Conservation (phyloP, 768 basidiomycete genomes). For the Paxillus rubicundulus region DNA sequence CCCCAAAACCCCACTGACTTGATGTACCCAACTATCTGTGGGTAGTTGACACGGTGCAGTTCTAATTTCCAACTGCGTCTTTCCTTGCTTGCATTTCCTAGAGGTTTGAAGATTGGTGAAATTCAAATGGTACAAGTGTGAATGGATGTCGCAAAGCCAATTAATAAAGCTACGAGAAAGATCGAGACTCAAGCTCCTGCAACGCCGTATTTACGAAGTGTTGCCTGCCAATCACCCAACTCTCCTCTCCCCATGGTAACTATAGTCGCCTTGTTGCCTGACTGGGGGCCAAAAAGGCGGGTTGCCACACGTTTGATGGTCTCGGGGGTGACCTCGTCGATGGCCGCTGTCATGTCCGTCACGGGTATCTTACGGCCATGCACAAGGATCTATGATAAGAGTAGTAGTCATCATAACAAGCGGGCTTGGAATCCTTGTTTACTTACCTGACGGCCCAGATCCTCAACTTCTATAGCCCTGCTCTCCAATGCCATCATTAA, state of each 20-base stretch:
- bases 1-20: constrained; percentile 54
- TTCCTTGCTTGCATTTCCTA: too few species aligned
- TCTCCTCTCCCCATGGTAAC: constrained; percentile 84
- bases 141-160: neutral
- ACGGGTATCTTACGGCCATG: constrained; percentile 83
- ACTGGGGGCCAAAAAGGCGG: constrained; percentile 67
- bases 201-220: constrained; percentile 70
- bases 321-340: constrained; percentile 70
- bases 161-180: neutral
- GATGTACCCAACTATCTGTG: constrained; percentile 63
- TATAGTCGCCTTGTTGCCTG: constrained; percentile 67
- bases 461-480: constrained; percentile 79
- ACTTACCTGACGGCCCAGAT: constrained; percentile 83
- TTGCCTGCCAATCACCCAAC: constrained; percentile 60
- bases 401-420: neutral
- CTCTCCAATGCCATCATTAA: constrained; percentile 96
- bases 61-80: too few species aligned
- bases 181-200: constrained; percentile 26
- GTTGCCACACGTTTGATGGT: constrained; percentile 75
- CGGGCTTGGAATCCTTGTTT: neutral
- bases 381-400: constrained; percentile 61
- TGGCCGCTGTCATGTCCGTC: constrained; percentile 87
- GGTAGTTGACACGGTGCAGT: constrained; percentile 14
- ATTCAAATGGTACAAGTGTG: neutral
- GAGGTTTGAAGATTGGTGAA: neutral